phyloP scores from a whole-genome alignment of 768 basidiomycete genomes.

The Rhodosporidiobolus sp. region DNA sequence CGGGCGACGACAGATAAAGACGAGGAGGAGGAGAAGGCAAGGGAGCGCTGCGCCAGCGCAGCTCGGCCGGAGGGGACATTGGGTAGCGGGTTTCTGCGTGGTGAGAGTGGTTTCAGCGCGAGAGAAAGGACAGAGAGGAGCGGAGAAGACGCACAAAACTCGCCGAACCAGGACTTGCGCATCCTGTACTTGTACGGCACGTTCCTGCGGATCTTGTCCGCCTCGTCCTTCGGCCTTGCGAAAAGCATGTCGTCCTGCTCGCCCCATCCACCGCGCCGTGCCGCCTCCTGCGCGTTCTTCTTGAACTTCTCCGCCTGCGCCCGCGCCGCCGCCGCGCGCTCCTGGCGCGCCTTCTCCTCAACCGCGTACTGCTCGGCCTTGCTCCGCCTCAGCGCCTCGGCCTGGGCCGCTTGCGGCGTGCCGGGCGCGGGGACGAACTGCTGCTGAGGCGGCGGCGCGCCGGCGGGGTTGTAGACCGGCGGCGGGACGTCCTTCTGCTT shows the following conservation, averaged over 20 bases:
- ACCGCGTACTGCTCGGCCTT: neutral
- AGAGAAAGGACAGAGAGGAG: neutral
- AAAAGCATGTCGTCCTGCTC: conserved; percentile 26
- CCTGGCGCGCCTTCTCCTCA: conserved; percentile 31
- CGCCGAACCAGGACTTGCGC: conserved; percentile 7
- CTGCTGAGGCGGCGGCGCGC: neutral
- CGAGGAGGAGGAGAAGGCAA: too few species aligned
- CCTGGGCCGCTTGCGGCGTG: neutral
- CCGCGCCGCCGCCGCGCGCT: conserved; percentile 35
- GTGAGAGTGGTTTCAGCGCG: neutral
- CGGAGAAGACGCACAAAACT: neutral
- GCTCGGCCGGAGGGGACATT: neutral
- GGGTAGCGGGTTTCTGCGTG: too few species aligned
- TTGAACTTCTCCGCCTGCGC: conserved; percentile 41
- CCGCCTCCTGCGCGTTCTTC: conserved; percentile 37
- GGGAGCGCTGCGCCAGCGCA: too few species aligned
- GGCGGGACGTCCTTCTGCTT: neutral
- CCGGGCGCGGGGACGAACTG: neutral
- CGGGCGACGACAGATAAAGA: too few species aligned
- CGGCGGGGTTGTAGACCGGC: conserved; percentile 11
- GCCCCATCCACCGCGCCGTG: conserved; percentile 39
- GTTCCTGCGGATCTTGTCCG: conserved; percentile 40
- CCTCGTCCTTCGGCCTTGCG: conserved; percentile 41
- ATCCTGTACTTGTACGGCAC: conserved; percentile 45
- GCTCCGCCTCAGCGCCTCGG: neutral